These are phyloP conservation scores for Pyrenopolyporus hunteri DNA, from an alignment of 495 filamentous ascomycete species.

Conservation along the genomic window DNA sequence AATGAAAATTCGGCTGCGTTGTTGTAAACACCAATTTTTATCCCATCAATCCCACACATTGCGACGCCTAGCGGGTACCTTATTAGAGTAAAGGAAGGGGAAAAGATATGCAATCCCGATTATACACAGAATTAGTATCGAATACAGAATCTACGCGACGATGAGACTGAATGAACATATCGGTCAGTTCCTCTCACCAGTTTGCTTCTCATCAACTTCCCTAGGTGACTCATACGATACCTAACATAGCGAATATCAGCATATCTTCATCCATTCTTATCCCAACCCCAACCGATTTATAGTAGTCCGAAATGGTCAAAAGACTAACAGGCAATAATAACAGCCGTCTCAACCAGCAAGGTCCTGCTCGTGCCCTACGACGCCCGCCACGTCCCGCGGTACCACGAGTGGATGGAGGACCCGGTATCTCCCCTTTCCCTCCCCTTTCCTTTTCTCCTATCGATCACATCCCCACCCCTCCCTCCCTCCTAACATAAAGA, in stretches of 20 bases:
- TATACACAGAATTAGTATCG: not conserved
- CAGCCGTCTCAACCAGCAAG: conserved; percentile 69
- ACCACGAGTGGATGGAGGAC: conserved; percentile 92
- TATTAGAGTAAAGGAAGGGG: not conserved
- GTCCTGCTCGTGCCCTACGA: conserved; percentile 85
- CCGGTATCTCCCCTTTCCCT: conserved; percentile 55
- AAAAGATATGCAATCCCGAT: not conserved
- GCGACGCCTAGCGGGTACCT: too few species aligned
- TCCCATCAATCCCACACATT: not conserved
- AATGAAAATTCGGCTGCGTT: too few species aligned
- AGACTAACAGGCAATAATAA: not conserved
- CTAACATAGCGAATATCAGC: not conserved
- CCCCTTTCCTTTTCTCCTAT: not conserved
- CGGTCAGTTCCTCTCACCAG: conserved; percentile 40
- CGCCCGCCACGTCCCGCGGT: conserved; percentile 75
- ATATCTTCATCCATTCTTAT: too few species aligned
- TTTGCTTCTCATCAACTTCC: not conserved
- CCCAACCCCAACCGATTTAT: too few species aligned
- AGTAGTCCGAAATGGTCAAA: not conserved
- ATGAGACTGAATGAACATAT: conserved; percentile 54
- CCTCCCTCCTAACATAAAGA: not conserved
- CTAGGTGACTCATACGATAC: not conserved
- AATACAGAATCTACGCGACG: not conserved
- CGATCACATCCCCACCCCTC: not conserved
- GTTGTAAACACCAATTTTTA: too few species aligned